Evolutionary conservation across 1,284 basidiomycete genomes (phyloP), one percentile per base, ranked within the genome.

Genomic region (Apiotrichum brassicae): DNA sequence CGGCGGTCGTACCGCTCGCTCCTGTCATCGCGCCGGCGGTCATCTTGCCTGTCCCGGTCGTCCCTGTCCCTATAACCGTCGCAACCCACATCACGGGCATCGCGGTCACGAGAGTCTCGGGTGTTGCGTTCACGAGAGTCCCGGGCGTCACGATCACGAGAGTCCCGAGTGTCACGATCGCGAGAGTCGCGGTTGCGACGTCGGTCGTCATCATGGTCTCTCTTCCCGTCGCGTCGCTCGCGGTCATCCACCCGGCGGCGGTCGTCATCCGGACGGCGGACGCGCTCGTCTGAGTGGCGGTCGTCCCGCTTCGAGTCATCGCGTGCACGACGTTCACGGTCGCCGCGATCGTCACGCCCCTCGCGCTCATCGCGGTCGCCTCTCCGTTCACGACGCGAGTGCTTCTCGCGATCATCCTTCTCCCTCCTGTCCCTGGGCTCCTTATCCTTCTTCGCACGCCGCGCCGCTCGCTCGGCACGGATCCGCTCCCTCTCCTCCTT

Each of bases 401-500:
- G 12, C 33, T 18, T 18, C 18, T 33, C 36, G 23, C 34, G 36
- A 16, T 39, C 24, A 47, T 42, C 42, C 24, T 44, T 18, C 14
- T 39, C 54, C 16, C 30, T 36, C 51, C 50, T 46, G 22, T 46
- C 24, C 41, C 49, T 45, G 25, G 52, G 39, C n/a, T 47, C 48
- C 45, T n/a, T 45, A 45, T 39, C 37, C 30, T 53, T 53, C 45
- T 58, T 53, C 49, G 44, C 54, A 45, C 19, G 20, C 32, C 23
- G 20, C 30, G 16, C 32, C 16, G 33, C 30, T 3, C 46, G 52
- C 47, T 51, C 47, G 18, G 49, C 59, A 25, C 56, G 54, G 23
- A 59, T 61, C 25, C 43, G 44, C 37, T 51, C 56, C 45, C 61
- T 55, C 54, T 61, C 63, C 24, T 58, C 62, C 51, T 63, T 68